Conservation (phyloP, 495 filamentous ascomycete species). For the Neurospora sp. region DNA sequence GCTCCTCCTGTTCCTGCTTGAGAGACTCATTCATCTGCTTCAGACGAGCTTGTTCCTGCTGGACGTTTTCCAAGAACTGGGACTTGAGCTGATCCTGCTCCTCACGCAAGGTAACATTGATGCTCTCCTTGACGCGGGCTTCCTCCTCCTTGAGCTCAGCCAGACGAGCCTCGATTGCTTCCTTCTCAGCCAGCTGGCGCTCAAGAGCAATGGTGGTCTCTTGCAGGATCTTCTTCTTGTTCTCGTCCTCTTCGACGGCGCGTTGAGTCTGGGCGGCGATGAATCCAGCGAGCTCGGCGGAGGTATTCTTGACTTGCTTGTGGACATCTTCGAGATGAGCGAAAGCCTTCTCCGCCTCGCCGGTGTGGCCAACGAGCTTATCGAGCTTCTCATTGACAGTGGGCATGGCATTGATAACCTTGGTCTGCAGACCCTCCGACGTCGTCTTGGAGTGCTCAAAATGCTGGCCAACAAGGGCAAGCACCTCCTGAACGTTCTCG, state of each 20-base stretch:
- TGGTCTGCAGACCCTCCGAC: slow-evolving; percentile 38
- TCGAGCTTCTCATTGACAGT: slow-evolving; percentile 79
- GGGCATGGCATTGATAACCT: slow-evolving; percentile 41
- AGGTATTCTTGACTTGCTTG: slow-evolving; percentile 76
- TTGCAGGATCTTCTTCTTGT: slow-evolving; percentile 69
- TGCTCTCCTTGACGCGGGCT: slow-evolving; percentile 28
- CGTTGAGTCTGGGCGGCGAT: slow-evolving; percentile 68
- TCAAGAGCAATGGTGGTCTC: slow-evolving; percentile 76
- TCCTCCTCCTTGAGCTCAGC: slow-evolving; percentile 40
- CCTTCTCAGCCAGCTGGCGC: slow-evolving; percentile 63
- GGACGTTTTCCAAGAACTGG: slow-evolving; percentile 17
- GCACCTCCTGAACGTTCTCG: slow-evolving; percentile 70
- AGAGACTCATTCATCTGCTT: slow-evolving; percentile 9
- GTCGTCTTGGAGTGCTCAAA: slow-evolving; percentile 57
- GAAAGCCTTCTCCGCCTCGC: slow-evolving; percentile 34
- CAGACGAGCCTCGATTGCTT: slow-evolving; percentile 71
- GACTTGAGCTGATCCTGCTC: slow-evolving; percentile 35
- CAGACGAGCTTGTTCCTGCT: slow-evolving; percentile 17
- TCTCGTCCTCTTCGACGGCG: slow-evolving; percentile 68
- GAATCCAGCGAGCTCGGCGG: slow-evolving; percentile 77
- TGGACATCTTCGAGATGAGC: slow-evolving; percentile 77
- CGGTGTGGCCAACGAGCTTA: slow-evolving; percentile 60
- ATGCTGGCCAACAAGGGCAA: slow-evolving; percentile 70
- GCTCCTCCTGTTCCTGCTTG: slow-evolving; percentile 7
- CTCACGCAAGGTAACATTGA: slow-evolving; percentile 35